phyloP scores from a whole-genome alignment of 2,329 filamentous ascomycete species.

The Cyphellophora europaea region DNA sequence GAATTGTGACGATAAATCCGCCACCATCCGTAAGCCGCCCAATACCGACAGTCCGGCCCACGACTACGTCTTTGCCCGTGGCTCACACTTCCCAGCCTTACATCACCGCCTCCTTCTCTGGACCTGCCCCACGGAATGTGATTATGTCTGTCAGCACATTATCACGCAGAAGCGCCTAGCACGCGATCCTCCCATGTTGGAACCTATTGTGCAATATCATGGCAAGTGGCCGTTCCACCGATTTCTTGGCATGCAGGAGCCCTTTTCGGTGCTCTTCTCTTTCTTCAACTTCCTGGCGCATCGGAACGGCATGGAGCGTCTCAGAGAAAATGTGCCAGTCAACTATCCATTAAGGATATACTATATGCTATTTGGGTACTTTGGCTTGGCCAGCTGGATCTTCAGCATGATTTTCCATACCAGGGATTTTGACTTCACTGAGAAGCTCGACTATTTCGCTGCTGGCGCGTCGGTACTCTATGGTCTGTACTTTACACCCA shows the following conservation, averaged over 20 bases:
- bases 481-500: slow-evolving; percentile 73
- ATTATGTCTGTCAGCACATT: slow-evolving; percentile 95
- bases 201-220: slow-evolving; percentile 80
- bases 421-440: slow-evolving; percentile 73
- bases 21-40: slow-evolving; percentile 57
- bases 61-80: slow-evolving; percentile 7
- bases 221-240: slow-evolving; percentile 98
- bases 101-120: slow-evolving; percentile 81
- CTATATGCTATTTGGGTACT: slow-evolving; percentile 70
- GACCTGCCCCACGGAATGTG: slow-evolving; percentile 89
- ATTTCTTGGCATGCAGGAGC: slow-evolving; percentile 87
- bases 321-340: slow-evolving; percentile 61
- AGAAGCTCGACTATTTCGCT: slow-evolving; percentile 93
- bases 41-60: slow-evolving; percentile 8
- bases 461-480: slow-evolving; percentile 86
- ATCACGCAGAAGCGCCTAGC: slow-evolving; percentile 64
- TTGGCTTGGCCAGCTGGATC: slow-evolving; percentile 75
- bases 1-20: slow-evolving; percentile 63
- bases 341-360: slow-evolving; percentile 69
- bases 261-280: slow-evolving; percentile 86
- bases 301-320: slow-evolving; percentile 60
- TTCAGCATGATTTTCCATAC: slow-evolving; percentile 91
- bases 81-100: slow-evolving; percentile 49
- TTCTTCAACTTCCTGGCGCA: slow-evolving; percentile 86
- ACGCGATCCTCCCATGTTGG: slow-evolving; percentile 52